phyloP scores from a whole-genome alignment of 202 grass and related monocot species.

The Elaeis oleifera region DNA sequence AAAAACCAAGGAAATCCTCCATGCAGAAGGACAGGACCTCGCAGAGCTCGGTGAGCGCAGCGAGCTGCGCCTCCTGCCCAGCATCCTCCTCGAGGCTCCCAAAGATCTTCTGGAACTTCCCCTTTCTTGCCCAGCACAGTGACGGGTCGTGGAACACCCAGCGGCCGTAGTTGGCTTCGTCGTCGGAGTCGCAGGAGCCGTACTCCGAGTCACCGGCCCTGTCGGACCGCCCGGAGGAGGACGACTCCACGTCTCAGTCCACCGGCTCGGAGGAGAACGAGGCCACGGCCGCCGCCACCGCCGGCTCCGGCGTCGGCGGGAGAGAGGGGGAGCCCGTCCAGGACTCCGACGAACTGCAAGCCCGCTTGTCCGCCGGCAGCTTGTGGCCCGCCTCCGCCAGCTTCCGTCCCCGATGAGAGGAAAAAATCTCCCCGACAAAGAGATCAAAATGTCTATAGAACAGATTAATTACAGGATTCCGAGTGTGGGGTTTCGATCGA shows the following conservation, averaged over 20 bases:
- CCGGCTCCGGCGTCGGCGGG: no score
- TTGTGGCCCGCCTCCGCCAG: constrained; percentile 43
- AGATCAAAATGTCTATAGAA: no score
- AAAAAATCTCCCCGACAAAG: no score
- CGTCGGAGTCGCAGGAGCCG: constrained; percentile 48
- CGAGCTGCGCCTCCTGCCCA: constrained; percentile 24
- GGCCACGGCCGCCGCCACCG: neutral
- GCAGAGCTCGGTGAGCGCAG: constrained; percentile 69
- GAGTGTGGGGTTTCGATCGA: no score
- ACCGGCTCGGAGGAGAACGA: constrained; percentile 12
- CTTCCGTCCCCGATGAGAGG: constrained; percentile 50
- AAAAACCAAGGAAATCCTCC: constrained; percentile 51
- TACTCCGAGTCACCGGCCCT: constrained; percentile 28
- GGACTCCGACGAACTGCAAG: constrained; percentile 36
- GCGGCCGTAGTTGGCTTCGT: neutral
- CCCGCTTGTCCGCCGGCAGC: constrained; percentile 69
- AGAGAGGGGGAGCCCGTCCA: constrained; percentile 1
- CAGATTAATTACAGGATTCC: no score
- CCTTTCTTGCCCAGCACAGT: constrained; percentile 5
- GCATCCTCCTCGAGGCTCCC: constrained; percentile 40
- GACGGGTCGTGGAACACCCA: constrained; percentile 21
- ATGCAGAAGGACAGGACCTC: constrained; percentile 84
- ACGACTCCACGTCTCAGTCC: constrained; percentile 47
- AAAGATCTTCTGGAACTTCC: constrained; percentile 48
- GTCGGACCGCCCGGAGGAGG: constrained; percentile 35